Conservation (phyloP, 106 monocot genomes). For the Acorus gramineus region DNA sequence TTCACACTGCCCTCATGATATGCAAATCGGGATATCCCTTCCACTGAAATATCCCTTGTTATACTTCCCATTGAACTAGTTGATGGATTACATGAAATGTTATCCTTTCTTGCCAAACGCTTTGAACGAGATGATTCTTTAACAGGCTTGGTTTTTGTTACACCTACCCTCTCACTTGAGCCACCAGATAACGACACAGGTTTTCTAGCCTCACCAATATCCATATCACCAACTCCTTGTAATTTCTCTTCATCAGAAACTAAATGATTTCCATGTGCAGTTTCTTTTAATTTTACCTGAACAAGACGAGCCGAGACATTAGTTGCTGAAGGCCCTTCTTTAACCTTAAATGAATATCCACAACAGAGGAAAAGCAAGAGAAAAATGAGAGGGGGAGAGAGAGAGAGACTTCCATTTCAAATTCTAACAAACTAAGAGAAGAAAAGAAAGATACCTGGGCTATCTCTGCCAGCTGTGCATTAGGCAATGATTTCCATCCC, state of each 20-base stretch:
- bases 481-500: slow-evolving; percentile 39
- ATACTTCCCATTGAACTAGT: slow-evolving; percentile 2
- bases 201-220: slow-evolving; percentile 11
- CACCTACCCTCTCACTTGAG: slow-evolving; percentile 11
- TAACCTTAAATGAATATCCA: background rate
- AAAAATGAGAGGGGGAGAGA: background rate
- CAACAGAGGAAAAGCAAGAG: no score
- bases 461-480: slow-evolving; percentile 15
- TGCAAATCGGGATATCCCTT: slow-evolving; percentile 17
- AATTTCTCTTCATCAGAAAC: slow-evolving; percentile 7
- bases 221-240: slow-evolving; percentile 4
- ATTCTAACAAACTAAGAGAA: no score
- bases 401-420: background rate
- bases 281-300: slow-evolving; percentile 14
- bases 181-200: slow-evolving; percentile 9
- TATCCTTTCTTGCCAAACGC: slow-evolving; percentile 13
- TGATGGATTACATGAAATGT: slow-evolving; percentile 9
- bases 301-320: background rate
- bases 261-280: slow-evolving; percentile 10
- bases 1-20: slow-evolving; percentile 21
- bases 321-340: background rate
- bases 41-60: slow-evolving; percentile 19
- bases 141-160: slow-evolving; percentile 16
- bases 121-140: slow-evolving; percentile 26
- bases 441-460: slow-evolving; percentile 27